Evolutionary conservation across 768 basidiomycete genomes (phyloP).

Genomic region (Naematelia aurantialba): DNA sequence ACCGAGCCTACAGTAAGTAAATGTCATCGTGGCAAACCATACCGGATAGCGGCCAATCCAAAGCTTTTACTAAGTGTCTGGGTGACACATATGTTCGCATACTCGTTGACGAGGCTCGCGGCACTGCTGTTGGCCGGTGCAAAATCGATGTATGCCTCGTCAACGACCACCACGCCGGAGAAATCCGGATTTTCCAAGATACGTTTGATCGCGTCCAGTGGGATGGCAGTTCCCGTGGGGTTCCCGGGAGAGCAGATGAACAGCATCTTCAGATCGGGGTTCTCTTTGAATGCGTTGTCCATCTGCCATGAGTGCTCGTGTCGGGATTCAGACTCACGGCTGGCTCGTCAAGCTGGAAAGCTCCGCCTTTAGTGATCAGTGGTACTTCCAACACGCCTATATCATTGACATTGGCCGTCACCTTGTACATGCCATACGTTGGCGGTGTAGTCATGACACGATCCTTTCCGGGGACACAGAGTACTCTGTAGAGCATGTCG

Average conservation of each 20-base stretch:
- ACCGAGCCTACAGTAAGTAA: constrained; percentile 62
- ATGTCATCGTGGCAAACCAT: constrained; percentile 33
- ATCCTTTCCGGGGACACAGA: constrained; percentile 72
- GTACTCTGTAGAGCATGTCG: constrained; percentile 86
- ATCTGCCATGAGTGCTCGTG: constrained; percentile 18
- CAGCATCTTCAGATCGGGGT: constrained; percentile 80
- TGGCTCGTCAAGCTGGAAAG: constrained; percentile 71
- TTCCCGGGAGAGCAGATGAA: constrained; percentile 97
- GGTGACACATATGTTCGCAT: constrained; percentile 85
- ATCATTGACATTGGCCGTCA: constrained; percentile 94
- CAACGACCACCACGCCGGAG: constrained; percentile 87
- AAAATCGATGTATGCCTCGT: constrained; percentile 98
- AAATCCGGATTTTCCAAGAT: constrained; percentile 75
- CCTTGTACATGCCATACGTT: constrained; percentile 96
- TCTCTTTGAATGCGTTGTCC: constrained; percentile 57
- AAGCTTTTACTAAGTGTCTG: constrained; percentile 97
- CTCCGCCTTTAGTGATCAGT: constrained; percentile 74
- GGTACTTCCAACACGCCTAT: constrained; percentile 73
- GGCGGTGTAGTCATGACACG: constrained; percentile 86
- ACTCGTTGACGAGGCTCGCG: constrained; percentile 67
- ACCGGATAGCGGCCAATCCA: constrained; percentile 93
- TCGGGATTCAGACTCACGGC: constrained; percentile 57
- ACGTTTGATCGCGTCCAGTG: constrained; percentile 63
- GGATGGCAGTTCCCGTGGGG: constrained; percentile 83
- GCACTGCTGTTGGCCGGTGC: constrained; percentile 63